Base-by-base conservation (phyloP, 2,329 filamentous ascomycete genomes). In the Tolypocladium tropicale region DNA sequence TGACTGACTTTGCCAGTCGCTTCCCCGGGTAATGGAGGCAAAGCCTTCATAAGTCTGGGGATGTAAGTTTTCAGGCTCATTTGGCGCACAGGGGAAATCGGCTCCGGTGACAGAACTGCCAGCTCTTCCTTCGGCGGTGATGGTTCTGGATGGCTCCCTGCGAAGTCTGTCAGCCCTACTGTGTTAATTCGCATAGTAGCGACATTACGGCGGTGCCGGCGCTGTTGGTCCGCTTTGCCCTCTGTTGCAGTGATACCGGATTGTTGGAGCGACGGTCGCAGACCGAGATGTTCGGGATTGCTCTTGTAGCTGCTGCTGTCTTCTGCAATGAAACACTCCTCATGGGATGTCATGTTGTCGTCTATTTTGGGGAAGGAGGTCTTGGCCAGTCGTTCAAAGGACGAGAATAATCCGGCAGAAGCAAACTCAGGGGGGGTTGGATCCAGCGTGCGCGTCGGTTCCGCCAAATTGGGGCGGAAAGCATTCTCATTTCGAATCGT, bases 11-110 rank as follows among this genome's bases (percentile, higher is more conserved):
- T 48, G 43, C 28, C 41, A 12, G 56, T 49, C 12, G 57, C 57
- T 36, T 69, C 66, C 5, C 64, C 64, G 4, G 78, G 77, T 9
- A 80, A 60, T 16, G 74, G 69, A 16, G 78, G 78, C 46, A 81
- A 61, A 25, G 75, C 73, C 62, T 81, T 81, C 77, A 80, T 80
- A 16, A 81, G 65, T 43, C 74, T 73, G 7, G 78, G 76, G 53
- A 78, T 76, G 59, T 76, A 79, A 59, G 75, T 77, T 56, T 76
- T 77, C 41, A 76, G 67, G 53, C 70, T 75, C 21, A 78, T 68
- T 59, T 75, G 69, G 32, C 71, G 70, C 36, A 67, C 69, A 36
- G 76, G 74, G 18, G 76, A 80, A 4, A 79, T 74, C 16, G 77
- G 77, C 50, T 75, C 72, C n/a, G 77, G 77, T 4, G 74, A 74